phyloP scores from a whole-genome alignment of 2,329 filamentous ascomycete species.

The Graphiopsis chlorocephala region DNA sequence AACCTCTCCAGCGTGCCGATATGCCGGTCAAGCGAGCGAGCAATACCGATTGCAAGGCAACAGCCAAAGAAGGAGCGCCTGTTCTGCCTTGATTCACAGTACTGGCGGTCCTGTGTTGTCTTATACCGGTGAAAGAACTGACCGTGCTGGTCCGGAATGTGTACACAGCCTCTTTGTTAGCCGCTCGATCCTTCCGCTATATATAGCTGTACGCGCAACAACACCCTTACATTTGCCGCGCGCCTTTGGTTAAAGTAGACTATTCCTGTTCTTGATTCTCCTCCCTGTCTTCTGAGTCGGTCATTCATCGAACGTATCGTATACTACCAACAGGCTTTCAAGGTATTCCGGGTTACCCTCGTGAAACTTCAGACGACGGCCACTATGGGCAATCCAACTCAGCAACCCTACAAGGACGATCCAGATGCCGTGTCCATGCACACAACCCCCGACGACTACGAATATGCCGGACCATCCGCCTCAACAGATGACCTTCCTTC shows the following conservation, averaged over 20 bases:
- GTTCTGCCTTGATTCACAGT: not conserved
- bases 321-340: not conserved
- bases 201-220: not conserved
- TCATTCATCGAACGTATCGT: not conserved
- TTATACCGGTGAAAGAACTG: not conserved
- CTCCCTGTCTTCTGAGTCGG: not conserved
- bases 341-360: not conserved
- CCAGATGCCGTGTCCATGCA: conserved; percentile 30
- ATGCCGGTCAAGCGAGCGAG: not conserved
- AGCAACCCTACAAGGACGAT: conserved; percentile 20
- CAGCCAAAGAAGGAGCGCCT: not conserved
- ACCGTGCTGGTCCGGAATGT: not conserved
- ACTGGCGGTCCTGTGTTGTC: not conserved
- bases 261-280: not conserved
- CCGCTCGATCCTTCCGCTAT: not conserved
- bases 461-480: conserved; percentile 19
- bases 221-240: not conserved
- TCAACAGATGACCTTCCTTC: conserved; percentile 26
- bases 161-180: conserved; percentile 1
- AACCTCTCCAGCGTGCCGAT: not conserved
- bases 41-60: not conserved
- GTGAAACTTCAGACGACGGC: not conserved
- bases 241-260: not conserved
- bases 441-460: conserved; percentile 30
- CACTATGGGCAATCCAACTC: conserved; percentile 14